Conservation (phyloP, 805 yeast species). For the Candida silvicultrix region DNA sequence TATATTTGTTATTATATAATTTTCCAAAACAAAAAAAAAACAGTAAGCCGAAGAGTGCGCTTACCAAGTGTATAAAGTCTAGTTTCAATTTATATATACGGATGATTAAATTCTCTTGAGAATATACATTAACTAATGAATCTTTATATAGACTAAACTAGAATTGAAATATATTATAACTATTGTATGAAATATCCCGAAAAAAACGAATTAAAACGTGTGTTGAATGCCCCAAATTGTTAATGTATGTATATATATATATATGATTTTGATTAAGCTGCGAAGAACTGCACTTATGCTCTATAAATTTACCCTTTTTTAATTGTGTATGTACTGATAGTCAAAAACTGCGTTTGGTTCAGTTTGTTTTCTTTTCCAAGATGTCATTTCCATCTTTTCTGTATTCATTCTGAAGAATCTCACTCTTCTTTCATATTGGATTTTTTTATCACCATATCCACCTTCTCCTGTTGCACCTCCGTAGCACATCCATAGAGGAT, state of each 20-base stretch:
- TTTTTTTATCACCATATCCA: slow-evolving; percentile 44
- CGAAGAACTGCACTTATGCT: not conserved
- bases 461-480: slow-evolving; percentile 66
- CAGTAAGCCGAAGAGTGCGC: not conserved
- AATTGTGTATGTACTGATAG: slow-evolving; percentile 29
- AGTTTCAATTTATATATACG: too few relatives aligned
- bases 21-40: not conserved
- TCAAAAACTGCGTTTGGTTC: slow-evolving; percentile 38
- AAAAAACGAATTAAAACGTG: too few relatives aligned
- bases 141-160: too few relatives aligned
- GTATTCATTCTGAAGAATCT: slow-evolving; percentile 47
- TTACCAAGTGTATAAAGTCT: too few relatives aligned
- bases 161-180: too few relatives aligned
- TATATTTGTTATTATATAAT: not conserved
- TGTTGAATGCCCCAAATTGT: too few relatives aligned
- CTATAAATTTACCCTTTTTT: not conserved
- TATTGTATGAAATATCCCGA: too few relatives aligned
- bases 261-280: too few relatives aligned
- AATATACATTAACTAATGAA: too few relatives aligned
- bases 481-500: slow-evolving; percentile 54
- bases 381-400: slow-evolving; percentile 32
- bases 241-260: too few relatives aligned
- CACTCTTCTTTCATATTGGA: slow-evolving; percentile 39
- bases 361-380: slow-evolving; percentile 54
- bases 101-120: too few relatives aligned